Evolutionary conservation across 2,329 filamentous ascomycete species (phyloP).

Genomic region (Exserohilum turcica): DNA sequence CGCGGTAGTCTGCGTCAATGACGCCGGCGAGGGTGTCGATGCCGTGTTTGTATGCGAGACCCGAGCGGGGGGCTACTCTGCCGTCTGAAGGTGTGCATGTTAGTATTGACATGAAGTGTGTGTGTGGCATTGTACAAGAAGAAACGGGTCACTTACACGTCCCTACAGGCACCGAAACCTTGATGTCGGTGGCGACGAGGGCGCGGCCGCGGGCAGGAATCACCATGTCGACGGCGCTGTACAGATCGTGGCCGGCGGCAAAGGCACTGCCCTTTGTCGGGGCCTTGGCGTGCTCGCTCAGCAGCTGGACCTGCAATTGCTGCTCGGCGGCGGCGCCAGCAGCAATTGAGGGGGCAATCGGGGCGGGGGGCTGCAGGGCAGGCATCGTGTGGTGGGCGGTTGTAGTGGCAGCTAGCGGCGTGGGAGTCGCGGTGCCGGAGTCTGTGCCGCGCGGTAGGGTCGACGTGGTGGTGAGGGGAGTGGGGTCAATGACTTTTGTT

Average conservation of each 20-base stretch:
- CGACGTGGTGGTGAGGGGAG: slow-evolving; percentile 36
- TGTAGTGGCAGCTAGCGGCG: slow-evolving; percentile 32
- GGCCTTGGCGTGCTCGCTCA: slow-evolving; percentile 75
- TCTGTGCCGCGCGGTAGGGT: slow-evolving; percentile 36
- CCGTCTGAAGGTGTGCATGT: too few relatives aligned
- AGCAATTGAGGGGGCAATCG: slow-evolving; percentile 30
- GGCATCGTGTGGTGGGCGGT: slow-evolving; percentile 15
- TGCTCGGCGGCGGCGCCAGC: slow-evolving; percentile 41
- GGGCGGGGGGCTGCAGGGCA: slow-evolving; percentile 27
- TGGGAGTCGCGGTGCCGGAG: slow-evolving; percentile 45
- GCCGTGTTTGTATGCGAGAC: slow-evolving; percentile 89
- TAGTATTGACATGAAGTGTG: background rate
- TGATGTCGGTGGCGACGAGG: slow-evolving; percentile 87
- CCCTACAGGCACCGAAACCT: slow-evolving; percentile 85
- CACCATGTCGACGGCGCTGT: slow-evolving; percentile 72
- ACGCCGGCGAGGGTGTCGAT: slow-evolving; percentile 96
- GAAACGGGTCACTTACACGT: slow-evolving; percentile 69
- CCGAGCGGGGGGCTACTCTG: slow-evolving; percentile 86
- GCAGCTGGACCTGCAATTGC: slow-evolving; percentile 86
- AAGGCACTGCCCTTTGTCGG: slow-evolving; percentile 88
- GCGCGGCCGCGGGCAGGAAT: slow-evolving; percentile 84
- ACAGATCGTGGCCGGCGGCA: slow-evolving; percentile 93
- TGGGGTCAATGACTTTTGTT: slow-evolving; percentile 66
- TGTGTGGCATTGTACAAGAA: background rate
- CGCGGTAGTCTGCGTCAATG: slow-evolving; percentile 96